These are phyloP conservation scores for Hydnomerulius pinastri DNA, from an alignment of 768 basidiomycete genomes.

Conservation along the genomic window DNA sequence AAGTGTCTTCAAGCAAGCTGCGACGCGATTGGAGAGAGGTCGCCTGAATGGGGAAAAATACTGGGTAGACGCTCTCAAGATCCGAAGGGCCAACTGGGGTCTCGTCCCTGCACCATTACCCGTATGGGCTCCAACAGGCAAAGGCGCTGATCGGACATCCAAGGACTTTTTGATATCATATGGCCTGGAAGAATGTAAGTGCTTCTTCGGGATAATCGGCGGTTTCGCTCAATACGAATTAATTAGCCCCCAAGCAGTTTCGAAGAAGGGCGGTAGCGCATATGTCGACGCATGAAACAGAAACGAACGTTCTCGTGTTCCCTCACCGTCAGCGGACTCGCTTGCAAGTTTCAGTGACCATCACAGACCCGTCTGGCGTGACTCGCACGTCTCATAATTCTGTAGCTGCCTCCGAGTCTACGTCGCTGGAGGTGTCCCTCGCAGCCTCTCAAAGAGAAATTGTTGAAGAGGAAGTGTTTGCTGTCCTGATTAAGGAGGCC, in stretches of 20 bases:
- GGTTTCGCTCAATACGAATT: slow-evolving; percentile 8
- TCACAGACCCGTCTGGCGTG: slow-evolving; percentile 35
- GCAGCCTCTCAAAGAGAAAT: slow-evolving; percentile 66
- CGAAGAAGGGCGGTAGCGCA: slow-evolving; percentile 72
- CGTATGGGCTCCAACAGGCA: slow-evolving; percentile 65
- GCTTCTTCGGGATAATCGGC: neutral
- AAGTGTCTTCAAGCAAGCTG: slow-evolving; percentile 67
- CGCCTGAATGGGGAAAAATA: slow-evolving; percentile 67
- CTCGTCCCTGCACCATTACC: slow-evolving; percentile 79
- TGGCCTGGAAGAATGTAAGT: slow-evolving; percentile 80
- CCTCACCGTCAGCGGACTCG: slow-evolving; percentile 65
- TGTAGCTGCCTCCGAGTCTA: slow-evolving; percentile 29
- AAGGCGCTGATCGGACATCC: slow-evolving; percentile 77
- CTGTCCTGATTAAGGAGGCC: slow-evolving; percentile 73
- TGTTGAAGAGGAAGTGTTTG: slow-evolving; percentile 81
- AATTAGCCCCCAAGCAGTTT: slow-evolving; percentile 60
- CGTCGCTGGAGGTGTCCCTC: slow-evolving; percentile 52
- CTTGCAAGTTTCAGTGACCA: slow-evolving; percentile 58
- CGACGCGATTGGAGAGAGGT: slow-evolving; percentile 66
- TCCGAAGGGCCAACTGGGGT: slow-evolving; percentile 78
- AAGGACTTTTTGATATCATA: slow-evolving; percentile 82
- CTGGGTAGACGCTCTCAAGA: slow-evolving; percentile 81
- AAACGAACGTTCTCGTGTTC: slow-evolving; percentile 52
- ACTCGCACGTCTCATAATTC: slow-evolving; percentile 39
- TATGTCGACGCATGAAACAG: slow-evolving; percentile 51